Conservation (phyloP, 2,329 filamentous ascomycete genomes). For the Aspergillus sergii region DNA sequence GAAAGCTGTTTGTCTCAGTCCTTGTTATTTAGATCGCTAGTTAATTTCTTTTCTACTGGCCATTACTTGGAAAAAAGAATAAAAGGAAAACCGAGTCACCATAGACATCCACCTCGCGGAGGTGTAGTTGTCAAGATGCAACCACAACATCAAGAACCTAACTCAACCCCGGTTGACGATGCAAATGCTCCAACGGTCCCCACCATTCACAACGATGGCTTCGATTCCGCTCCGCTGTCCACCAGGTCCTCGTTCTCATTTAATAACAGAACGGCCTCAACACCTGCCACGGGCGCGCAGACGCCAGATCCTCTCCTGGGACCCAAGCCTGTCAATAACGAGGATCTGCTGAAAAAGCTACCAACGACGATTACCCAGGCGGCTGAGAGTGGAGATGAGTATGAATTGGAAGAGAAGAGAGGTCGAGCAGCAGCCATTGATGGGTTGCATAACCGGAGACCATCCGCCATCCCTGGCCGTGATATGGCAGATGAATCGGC, state of each 20-base stretch:
- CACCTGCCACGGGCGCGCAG: conserved; percentile 31
- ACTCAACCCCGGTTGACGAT: background rate
- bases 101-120: background rate
- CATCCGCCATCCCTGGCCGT: background rate
- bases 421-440: conserved; percentile 8
- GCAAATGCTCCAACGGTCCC: background rate
- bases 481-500: conserved; percentile 20
- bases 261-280: conserved; percentile 11
- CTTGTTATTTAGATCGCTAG: background rate
- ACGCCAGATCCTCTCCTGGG: conserved; percentile 32
- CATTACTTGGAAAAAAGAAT: background rate
- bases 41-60: background rate
- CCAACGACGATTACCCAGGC: conserved; percentile 20
- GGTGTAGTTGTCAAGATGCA: background rate
- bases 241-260: conserved; percentile 1
- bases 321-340: conserved; percentile 14
- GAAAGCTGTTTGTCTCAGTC: background rate
- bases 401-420: conserved; percentile 16
- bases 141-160: background rate
- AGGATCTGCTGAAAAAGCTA: conserved; percentile 21
- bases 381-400: conserved; percentile 13
- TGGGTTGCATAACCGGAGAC: conserved; percentile 23
- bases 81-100: background rate
- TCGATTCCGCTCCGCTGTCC: conserved; percentile 1
- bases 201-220: background rate